Conservation (phyloP, 345 rosid species). For the Chamaenerion angustifolium region DNA sequence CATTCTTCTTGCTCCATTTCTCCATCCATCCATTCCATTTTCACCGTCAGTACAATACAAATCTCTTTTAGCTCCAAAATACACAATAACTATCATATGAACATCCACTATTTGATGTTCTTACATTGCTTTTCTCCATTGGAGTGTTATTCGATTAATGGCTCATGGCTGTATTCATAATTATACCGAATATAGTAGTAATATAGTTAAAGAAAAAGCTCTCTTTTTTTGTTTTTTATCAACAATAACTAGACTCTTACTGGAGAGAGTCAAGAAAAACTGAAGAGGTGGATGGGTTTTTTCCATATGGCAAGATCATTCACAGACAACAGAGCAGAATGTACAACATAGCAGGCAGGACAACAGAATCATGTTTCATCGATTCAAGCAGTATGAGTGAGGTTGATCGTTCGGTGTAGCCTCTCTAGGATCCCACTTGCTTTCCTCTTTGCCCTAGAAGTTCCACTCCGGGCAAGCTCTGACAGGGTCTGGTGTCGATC, state of each 20-base stretch:
- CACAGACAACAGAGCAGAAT: slow-evolving; percentile 2
- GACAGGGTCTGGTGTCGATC: slow-evolving; percentile 44
- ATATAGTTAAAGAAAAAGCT: no score
- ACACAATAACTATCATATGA: slow-evolving; percentile 11
- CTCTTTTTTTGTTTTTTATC: slow-evolving; percentile 4
- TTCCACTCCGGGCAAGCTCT: slow-evolving; percentile 65
- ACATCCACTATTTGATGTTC: not conserved
- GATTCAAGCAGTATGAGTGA: slow-evolving; percentile 74
- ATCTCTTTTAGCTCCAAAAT: no score
- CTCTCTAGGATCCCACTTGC: slow-evolving; percentile 72
- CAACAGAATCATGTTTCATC: not conserved
- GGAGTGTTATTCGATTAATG: no score
- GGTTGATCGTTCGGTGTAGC: slow-evolving; percentile 48
- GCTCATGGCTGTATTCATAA: no score
- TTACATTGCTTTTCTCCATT: no score
- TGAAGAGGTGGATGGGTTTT: not conserved
- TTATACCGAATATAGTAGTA: no score
- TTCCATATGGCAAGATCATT: no score
- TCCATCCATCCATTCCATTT: slow-evolving; percentile 15
- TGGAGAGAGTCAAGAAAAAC: slow-evolving; percentile 7
- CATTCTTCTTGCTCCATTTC: slow-evolving; percentile 10
- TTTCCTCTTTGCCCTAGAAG: slow-evolving; percentile 90
- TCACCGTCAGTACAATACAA: no score
- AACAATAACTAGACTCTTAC: slow-evolving; percentile 8
- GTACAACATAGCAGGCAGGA: not conserved